phyloP scores from a whole-genome alignment of 495 filamentous ascomycete species.

The Chaetomium cochliodes region DNA sequence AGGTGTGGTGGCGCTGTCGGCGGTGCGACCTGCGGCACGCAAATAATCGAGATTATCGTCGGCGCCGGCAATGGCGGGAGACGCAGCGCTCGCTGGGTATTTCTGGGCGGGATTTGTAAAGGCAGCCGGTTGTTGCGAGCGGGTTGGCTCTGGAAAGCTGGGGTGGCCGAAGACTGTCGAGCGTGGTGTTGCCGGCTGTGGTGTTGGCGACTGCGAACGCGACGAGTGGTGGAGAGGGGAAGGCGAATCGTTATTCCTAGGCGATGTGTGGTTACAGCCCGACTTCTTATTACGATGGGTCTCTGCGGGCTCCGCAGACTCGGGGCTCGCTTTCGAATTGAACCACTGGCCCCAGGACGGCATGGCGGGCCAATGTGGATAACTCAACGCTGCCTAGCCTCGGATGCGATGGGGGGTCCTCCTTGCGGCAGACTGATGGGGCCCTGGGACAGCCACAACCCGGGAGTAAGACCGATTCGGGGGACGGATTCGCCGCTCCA shows the following conservation, averaged over 20 bases:
- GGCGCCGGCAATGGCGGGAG: conserved; percentile 23
- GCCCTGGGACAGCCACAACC: neutral
- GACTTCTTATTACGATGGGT: conserved; percentile 35
- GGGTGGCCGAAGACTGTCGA: conserved; percentile 40
- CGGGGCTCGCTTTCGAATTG: conserved; percentile 33
- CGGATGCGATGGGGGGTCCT: conserved; percentile 12
- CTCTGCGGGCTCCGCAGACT: conserved; percentile 27
- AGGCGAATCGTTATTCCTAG: conserved; percentile 33
- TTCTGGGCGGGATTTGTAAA: conserved; percentile 25
- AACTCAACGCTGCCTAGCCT: conserved; percentile 25
- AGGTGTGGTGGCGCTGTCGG: conserved; percentile 18
- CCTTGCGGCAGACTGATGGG: conserved; percentile 7
- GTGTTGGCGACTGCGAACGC: conserved; percentile 38
- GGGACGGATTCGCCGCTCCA: conserved; percentile 9
- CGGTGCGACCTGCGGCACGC: conserved; percentile 39
- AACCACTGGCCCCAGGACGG: conserved; percentile 34
- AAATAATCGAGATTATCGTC: conserved; percentile 32
- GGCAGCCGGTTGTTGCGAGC: conserved; percentile 41
- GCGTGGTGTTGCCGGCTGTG: conserved; percentile 43
- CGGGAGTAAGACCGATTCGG: neutral
- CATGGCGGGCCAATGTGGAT: conserved; percentile 38
- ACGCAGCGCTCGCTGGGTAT: conserved; percentile 28
- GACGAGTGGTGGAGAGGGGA: conserved; percentile 36
- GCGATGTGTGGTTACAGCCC: conserved; percentile 35
- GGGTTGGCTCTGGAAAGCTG: conserved; percentile 29